Percentiles rank a stretch among this genome's conserved stretches.
Evolutionary conservation across 129 eudicot genomes (phyloP).

Genomic region (Escallonia herrerae): DNA sequence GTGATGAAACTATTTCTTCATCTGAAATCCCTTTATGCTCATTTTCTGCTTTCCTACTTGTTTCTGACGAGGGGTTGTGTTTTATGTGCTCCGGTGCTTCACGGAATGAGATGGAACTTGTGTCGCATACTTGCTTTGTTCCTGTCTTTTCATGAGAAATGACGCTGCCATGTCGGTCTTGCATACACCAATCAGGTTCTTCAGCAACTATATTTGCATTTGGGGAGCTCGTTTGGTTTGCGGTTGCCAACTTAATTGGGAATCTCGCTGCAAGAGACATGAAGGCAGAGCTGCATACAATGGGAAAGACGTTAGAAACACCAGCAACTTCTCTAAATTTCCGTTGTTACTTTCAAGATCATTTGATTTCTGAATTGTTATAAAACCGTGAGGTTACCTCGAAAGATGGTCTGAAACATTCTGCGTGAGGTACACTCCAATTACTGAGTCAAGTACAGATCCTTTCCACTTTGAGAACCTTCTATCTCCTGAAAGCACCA

Average conservation of each 20-base stretch:
- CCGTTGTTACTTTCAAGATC: not conserved
- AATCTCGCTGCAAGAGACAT: constrained; percentile 80
- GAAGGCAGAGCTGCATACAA: constrained; percentile 77
- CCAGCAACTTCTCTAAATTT: not conserved
- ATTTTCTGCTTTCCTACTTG: not conserved
- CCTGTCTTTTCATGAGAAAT: too few relatives aligned
- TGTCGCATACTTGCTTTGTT: constrained; percentile 16
- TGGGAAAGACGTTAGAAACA: constrained; percentile 2
- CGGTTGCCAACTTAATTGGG: constrained; percentile 29
- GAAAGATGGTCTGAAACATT: constrained; percentile 93
- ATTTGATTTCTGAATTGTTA: not conserved
- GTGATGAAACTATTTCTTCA: constrained; percentile 39
- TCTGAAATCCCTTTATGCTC: not conserved
- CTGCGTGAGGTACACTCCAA: constrained; percentile 90
- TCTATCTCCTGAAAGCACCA: constrained; percentile 51
- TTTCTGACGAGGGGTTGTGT: constrained; percentile 12
- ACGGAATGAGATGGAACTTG: constrained; percentile 17
- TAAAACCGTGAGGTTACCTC: constrained; percentile 36
- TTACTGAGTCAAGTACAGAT: constrained; percentile 87
- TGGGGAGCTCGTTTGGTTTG: constrained; percentile 15
- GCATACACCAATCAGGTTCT: constrained; percentile 23
- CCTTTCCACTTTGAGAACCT: constrained; percentile 92
- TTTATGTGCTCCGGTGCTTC: constrained; percentile 17
- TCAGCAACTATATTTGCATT: constrained; percentile 20
- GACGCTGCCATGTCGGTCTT: too few relatives aligned